Conservation (phyloP, 768 basidiomycete genomes). For the Trametopsis cervina region DNA sequence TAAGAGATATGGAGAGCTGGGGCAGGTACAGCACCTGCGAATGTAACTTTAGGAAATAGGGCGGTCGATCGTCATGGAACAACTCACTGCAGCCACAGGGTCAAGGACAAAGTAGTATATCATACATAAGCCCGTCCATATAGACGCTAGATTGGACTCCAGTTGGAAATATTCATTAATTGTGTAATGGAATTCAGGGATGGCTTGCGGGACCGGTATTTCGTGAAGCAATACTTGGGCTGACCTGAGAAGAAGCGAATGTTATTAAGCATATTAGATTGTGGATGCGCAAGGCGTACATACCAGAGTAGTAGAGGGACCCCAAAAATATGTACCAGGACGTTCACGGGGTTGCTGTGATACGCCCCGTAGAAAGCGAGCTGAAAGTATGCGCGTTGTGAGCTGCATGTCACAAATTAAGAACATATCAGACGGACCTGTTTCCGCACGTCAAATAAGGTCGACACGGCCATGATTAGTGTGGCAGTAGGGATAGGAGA, state of each 20-base stretch:
- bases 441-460: conserved; percentile 60
- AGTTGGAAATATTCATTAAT: conserved; percentile 61
- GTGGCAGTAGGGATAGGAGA: no score
- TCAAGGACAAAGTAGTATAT: conserved; percentile 79
- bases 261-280: conserved; percentile 61
- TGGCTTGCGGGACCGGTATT: conserved; percentile 43
- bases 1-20: conserved; percentile 50
- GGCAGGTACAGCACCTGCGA: conserved; percentile 78
- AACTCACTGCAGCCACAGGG: conserved; percentile 75
- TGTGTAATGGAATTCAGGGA: conserved; percentile 45
- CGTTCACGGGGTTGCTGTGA: conserved; percentile 76
- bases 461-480: background rate
- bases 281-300: conserved; percentile 10
- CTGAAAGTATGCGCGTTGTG: conserved; percentile 21
- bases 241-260: conserved; percentile 21
- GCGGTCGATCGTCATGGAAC: background rate
- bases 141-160: conserved; percentile 60
- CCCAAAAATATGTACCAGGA: conserved; percentile 79
- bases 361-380: conserved; percentile 92
- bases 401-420: background rate
- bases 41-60: background rate
- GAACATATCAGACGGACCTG: conserved; percentile 44
- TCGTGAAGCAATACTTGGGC: background rate
- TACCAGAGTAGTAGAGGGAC: conserved; percentile 84
- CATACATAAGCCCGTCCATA: conserved; percentile 53